Percentiles rank a stretch among this genome's conserved stretches.
Evolutionary conservation across 306 rosid species (phyloP).

Genomic region (Lathyrus oleraceus): DNA sequence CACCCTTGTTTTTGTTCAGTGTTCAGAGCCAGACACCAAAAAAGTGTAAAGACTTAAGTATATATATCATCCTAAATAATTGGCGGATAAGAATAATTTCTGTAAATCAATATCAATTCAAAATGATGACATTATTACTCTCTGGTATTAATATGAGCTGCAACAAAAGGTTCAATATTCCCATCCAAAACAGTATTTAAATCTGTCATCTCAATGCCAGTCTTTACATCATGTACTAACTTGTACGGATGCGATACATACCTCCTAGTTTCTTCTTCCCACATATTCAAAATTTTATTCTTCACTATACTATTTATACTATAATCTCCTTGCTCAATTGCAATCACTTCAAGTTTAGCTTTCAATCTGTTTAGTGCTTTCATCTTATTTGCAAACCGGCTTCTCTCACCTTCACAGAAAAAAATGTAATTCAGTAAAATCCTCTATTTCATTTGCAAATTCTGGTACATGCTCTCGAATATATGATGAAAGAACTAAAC

Average conservation of each 20-base stretch:
- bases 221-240: slow-evolving; percentile 68
- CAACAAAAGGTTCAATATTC: slow-evolving; percentile 69
- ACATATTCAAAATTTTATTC: slow-evolving; percentile 46
- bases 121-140: slow-evolving; percentile 27
- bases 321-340: slow-evolving; percentile 62
- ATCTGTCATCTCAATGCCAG: slow-evolving; percentile 60
- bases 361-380: slow-evolving; percentile 77
- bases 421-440: slow-evolving; percentile 6
- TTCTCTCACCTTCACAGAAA: slow-evolving; percentile 73
- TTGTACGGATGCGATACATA: slow-evolving; percentile 57
- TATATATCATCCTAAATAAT: neutral
- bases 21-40: neutral
- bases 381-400: slow-evolving; percentile 68
- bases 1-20: neutral
- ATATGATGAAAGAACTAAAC: neutral
- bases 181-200: slow-evolving; percentile 67
- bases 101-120: neutral
- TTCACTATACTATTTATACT: slow-evolving; percentile 47
- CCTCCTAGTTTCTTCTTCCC: slow-evolving; percentile 57
- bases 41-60: too few species aligned
- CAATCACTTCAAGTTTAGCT: slow-evolving; percentile 69
- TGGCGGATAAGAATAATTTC: neutral
- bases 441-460: neutral
- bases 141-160: slow-evolving; percentile 65
- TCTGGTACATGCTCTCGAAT: too few species aligned